Evolutionary conservation across 2,329 filamentous ascomycete species (phyloP), one percentile per base, ranked within the genome.

Genomic region (Apiospora saccharicola): DNA sequence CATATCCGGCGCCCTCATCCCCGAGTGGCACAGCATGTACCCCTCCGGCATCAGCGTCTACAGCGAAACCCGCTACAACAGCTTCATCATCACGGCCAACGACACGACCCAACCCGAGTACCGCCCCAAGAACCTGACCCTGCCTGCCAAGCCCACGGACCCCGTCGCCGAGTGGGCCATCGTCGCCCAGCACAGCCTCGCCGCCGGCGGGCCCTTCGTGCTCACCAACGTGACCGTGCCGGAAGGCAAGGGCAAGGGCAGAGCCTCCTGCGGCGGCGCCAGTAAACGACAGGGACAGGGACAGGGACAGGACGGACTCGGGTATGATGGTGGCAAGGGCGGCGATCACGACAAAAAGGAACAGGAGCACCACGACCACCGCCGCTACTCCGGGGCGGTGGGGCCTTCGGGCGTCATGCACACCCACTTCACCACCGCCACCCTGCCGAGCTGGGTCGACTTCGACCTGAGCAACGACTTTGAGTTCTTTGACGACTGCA

Each of bases 21-120:
- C 51, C 51, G 0, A 8, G 1, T 57, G 51, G 51, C 51, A 57
- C 67, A 68, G 67, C 67, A 10, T 16, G 10, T 68, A 46, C 67
- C 44, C 67, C 41, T 68, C 44, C 41, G 67, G 44, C 67, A 46
- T 68, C n/a, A 30, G n/a, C 12, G 37, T 26, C 67, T 46, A 68
- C 67, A 46, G 41, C 51, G 26, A 14, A 10, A 8, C 51, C 26
- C 24, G 26, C 26, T 57, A 57, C 51, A 57, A 57, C 51, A 26
- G 24, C 24, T 57, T 57, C 51, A 34, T 57, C 51, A 57, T 57
- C 51, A 57, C 51, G 13, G 51, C 51, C 26, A 57, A 57, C 51
- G 51, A 57, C 51, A 57, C 51, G 3, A 57, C 51, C 12, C 51
- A 57, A 14, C 51, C 51, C 51, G 14, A 57, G 51, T 57, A 30